Percentiles rank a stretch among this genome's conserved stretches.
Conservation (phyloP, 208 protist species). For the Acanthamoeba lenticulata region DNA sequence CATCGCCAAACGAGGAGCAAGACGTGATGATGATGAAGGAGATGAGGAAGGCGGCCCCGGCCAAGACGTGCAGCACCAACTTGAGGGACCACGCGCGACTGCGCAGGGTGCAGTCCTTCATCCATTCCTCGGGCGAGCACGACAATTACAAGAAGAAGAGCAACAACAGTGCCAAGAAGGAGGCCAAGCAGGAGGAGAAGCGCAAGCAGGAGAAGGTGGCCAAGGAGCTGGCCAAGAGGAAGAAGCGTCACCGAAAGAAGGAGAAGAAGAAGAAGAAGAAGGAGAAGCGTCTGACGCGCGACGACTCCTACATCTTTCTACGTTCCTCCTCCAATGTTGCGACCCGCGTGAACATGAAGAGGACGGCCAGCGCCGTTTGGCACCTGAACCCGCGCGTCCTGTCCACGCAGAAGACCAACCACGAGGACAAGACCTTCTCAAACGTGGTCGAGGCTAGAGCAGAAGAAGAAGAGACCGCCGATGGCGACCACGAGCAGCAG, state of each 20-base stretch:
- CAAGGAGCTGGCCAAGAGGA: not conserved
- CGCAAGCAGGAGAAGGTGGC: not conserved
- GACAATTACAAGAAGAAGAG: not conserved
- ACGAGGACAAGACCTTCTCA: too few species aligned
- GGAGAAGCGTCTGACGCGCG: not conserved
- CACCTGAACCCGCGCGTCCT: not conserved
- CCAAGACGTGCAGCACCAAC: not conserved
- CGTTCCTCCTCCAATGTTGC: too few species aligned
- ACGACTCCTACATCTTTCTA: not conserved
- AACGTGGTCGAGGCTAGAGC: too few species aligned
- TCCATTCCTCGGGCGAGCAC: not conserved
- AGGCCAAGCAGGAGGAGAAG: not conserved
- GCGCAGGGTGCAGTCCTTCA: not conserved
- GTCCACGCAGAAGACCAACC: too few species aligned
- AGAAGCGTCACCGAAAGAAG: not conserved
- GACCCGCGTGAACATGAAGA: too few species aligned
- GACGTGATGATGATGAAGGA: too few species aligned
- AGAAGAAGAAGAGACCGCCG: too few species aligned
- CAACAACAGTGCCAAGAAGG: not conserved
- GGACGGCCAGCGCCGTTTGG: too few species aligned
- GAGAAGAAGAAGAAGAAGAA: not conserved
- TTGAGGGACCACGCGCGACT: not conserved
- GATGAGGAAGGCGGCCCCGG: not conserved
- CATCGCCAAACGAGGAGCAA: too few species aligned
- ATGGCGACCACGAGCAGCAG: too few species aligned